A percentile compares a stretch with the other conserved stretches of the same genome.
phyloP scores from a whole-genome alignment of 1,139 yeast genomes.

The Debaryomyces robertsiae region DNA sequence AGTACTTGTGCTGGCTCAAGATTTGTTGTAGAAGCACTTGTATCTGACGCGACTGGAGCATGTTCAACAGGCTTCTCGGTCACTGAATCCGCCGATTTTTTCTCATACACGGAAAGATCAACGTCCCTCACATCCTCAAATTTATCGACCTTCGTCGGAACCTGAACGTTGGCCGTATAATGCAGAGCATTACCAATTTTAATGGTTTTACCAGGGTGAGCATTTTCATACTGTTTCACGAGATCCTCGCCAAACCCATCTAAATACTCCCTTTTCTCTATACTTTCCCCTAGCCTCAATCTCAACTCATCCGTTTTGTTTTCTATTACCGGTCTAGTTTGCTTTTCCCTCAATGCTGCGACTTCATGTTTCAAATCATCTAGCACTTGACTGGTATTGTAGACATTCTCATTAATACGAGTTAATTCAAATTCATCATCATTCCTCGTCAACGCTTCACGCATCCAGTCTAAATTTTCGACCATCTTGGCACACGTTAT shows the following conservation, averaged over 20 bases:
- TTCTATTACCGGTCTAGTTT: not conserved
- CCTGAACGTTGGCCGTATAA: constrained; percentile 7
- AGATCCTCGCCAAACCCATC: constrained; percentile 15
- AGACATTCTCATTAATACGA: constrained; percentile 24
- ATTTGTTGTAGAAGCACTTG: too few relatives aligned
- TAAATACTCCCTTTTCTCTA: constrained; percentile 14
- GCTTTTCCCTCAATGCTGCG: constrained; percentile 14
- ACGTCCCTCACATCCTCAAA: constrained; percentile 31
- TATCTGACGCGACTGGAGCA: too few relatives aligned
- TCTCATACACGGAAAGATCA: constrained; percentile 18
- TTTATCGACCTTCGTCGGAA: constrained; percentile 18
- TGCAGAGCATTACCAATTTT: constrained; percentile 18
- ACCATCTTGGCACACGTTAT: constrained; percentile 40
- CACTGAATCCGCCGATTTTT: not conserved
- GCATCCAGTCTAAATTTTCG: constrained; percentile 40
- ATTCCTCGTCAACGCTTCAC: constrained; percentile 20
- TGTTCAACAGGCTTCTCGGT: too few relatives aligned
- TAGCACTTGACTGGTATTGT: constrained; percentile 21
- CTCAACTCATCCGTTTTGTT: constrained; percentile 6
- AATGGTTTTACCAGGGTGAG: constrained; percentile 20
- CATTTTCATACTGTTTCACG: constrained; percentile 18
- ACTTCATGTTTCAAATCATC: constrained; percentile 24
- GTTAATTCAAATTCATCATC: constrained; percentile 19
- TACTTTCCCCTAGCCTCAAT: constrained; percentile 11
- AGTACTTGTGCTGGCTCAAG: too few relatives aligned